These are phyloP conservation scores for Xylaria longipes DNA, from an alignment of 495 filamentous ascomycete species.

Conservation along the genomic window DNA sequence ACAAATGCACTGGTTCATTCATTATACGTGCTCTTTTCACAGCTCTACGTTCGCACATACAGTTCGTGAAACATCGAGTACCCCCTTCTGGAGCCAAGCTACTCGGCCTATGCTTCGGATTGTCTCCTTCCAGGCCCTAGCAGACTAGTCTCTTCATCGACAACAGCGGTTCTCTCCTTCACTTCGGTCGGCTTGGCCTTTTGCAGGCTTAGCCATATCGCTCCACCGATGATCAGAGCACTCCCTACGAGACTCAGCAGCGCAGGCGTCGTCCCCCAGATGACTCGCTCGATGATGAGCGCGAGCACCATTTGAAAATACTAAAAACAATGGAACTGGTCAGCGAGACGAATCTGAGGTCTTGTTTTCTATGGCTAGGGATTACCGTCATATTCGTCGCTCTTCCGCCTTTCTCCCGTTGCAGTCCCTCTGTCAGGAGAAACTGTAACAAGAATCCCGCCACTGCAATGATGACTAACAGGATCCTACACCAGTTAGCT, in stretches of 20 bases:
- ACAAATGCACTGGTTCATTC: neutral
- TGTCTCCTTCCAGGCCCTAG: constrained; percentile 28
- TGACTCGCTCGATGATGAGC: constrained; percentile 71
- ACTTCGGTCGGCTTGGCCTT: constrained; percentile 36
- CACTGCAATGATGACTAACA: constrained; percentile 69
- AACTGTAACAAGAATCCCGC: constrained; percentile 83
- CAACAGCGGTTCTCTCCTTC: constrained; percentile 23
- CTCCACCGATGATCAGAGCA: constrained; percentile 71
- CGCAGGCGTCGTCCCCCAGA: constrained; percentile 75
- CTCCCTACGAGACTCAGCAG: constrained; percentile 69
- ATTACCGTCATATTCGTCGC: constrained; percentile 75
- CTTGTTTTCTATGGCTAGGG: neutral
- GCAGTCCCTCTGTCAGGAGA: constrained; percentile 74
- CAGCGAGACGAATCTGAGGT: neutral
- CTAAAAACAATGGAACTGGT: constrained; percentile 6
- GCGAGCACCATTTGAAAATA: constrained; percentile 87
- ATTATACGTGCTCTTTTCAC: neutral
- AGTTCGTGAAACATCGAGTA: neutral
- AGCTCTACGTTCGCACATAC: neutral
- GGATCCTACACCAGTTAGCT: constrained; percentile 31
- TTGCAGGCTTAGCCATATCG: constrained; percentile 72
- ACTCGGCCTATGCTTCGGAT: neutral
- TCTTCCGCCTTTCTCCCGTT: constrained; percentile 66
- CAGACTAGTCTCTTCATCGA: constrained; percentile 45
- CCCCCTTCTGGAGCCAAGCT: neutral